These are phyloP conservation scores for Chlorella ohadii DNA, from an alignment of 139 green algal species.

Conservation along the genomic window DNA sequence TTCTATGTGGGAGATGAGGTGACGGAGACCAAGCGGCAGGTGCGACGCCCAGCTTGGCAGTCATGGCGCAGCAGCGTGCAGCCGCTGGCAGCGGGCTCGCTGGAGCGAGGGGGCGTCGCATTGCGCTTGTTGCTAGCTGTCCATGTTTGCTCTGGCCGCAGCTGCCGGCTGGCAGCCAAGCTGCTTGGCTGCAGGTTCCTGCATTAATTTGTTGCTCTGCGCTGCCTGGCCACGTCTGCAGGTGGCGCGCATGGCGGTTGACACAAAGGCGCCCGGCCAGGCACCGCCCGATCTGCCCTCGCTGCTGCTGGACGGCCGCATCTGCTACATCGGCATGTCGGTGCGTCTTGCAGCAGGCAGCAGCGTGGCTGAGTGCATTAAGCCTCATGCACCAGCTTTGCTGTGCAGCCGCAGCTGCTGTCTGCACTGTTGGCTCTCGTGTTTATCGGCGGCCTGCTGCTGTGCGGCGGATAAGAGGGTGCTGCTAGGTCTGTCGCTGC, in stretches of 20 bases:
- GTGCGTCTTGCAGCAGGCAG: constrained; percentile 29
- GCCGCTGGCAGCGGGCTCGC: no score
- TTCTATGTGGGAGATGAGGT: constrained; percentile 62
- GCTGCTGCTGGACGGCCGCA: constrained; percentile 86
- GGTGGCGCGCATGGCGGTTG: constrained; percentile 46
- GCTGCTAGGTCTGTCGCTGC: no score
- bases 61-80: no score
- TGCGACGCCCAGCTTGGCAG: background rate
- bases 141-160: no score
- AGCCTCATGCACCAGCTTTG: no score
- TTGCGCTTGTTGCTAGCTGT: no score
- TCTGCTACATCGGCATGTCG: constrained; percentile 92
- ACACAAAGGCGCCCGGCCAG: constrained; percentile 53
- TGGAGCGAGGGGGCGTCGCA: no score
- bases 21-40: constrained; percentile 35
- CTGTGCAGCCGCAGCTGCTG: no score
- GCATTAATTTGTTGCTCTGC: background rate
- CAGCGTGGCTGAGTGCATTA: no score
- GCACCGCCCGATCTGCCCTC: constrained; percentile 89
- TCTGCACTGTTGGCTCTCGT: no score
- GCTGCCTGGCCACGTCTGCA: background rate
- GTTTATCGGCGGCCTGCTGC: no score
- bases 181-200: background rate
- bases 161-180: background rate
- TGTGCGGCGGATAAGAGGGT: no score